Conservation (phyloP, 495 filamentous ascomycete species). For the Lophiotrema nucula region DNA sequence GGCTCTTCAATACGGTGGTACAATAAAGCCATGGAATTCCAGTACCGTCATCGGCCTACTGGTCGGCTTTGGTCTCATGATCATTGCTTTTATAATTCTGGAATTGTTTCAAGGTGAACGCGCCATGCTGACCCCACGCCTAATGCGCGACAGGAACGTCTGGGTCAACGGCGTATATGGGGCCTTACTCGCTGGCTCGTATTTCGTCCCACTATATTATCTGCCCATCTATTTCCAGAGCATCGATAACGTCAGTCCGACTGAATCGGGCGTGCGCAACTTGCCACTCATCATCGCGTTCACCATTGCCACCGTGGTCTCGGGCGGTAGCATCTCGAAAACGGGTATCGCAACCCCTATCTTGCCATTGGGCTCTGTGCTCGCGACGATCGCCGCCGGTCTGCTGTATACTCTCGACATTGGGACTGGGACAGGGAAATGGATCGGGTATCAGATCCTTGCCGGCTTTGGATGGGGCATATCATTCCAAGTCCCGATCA, state of each 20-base stretch:
- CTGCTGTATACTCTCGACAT: neutral
- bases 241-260: slow-evolving; percentile 18
- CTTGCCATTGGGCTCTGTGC: neutral
- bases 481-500: neutral
- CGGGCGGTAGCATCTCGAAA: neutral
- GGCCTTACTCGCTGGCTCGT: neutral
- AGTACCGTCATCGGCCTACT: slow-evolving; percentile 49
- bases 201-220: slow-evolving; percentile 32
- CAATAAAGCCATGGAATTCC: slow-evolving; percentile 34
- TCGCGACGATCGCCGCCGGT: neutral
- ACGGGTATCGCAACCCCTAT: neutral
- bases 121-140: neutral
- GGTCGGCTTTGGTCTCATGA: slow-evolving; percentile 41
- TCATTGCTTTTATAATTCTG: slow-evolving; percentile 10
- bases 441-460: neutral
- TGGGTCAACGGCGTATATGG: neutral
- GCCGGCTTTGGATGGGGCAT: neutral
- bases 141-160: neutral
- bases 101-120: slow-evolving; percentile 26
- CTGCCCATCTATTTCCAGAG: slow-evolving; percentile 42
- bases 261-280: slow-evolving; percentile 33
- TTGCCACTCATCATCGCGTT: slow-evolving; percentile 38
- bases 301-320: slow-evolving; percentile 37
- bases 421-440: neutral
- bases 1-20: slow-evolving; percentile 37